These are phyloP conservation scores for Lyophyllum semitale DNA, from an alignment of 768 basidiomycete species.

Conservation along the genomic window DNA sequence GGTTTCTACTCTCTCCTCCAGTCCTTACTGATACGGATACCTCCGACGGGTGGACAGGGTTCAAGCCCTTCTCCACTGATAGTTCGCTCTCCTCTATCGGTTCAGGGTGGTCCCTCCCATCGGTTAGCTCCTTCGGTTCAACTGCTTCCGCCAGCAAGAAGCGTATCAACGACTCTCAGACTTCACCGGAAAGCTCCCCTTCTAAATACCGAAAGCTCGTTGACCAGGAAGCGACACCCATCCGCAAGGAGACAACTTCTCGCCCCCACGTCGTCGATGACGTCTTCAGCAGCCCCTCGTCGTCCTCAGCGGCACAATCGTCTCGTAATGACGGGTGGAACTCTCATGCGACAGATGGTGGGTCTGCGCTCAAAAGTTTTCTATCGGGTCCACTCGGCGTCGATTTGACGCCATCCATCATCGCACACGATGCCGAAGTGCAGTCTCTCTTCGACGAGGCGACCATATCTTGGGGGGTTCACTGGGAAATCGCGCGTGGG, in stretches of 20 bases:
- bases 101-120: conserved; percentile 5
- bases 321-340: background rate
- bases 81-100: conserved; percentile 10
- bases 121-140: conserved; percentile 2
- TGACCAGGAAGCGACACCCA: background rate
- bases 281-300: background rate
- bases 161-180: background rate
- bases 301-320: background rate
- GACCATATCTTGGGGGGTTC: conserved; percentile 45
- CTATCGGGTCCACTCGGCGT: conserved; percentile 20
- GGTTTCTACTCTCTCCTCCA: conserved; percentile 1
- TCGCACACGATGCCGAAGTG: conserved; percentile 35
- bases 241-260: background rate
- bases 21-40: conserved; percentile 20
- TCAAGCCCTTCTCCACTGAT: background rate
- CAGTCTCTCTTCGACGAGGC: conserved; percentile 37
- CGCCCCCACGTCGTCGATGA: background rate
- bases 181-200: too few relatives aligned
- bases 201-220: conserved; percentile 14
- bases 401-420: conserved; percentile 26
- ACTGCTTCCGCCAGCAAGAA: background rate
- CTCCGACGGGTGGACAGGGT: background rate
- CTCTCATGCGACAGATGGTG: background rate
- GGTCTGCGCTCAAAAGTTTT: conserved; percentile 5
- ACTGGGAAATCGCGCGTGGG: conserved; percentile 49